A percentile compares a stretch with the other conserved stretches of the same genome.
Conservation (phyloP, 2,329 filamentous ascomycete species). For the Cercospora sp. region DNA sequence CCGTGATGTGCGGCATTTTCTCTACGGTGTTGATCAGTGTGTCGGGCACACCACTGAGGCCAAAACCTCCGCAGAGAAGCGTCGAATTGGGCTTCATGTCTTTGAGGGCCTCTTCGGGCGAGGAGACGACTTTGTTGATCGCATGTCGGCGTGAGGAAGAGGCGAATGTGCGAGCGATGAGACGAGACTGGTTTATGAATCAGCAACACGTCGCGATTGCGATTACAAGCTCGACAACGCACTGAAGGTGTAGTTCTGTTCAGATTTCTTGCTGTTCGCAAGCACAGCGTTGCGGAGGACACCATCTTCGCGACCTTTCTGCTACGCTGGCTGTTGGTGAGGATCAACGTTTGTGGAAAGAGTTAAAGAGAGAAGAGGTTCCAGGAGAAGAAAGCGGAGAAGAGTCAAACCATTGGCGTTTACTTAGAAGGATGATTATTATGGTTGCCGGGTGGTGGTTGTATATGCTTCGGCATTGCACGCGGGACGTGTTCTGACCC, state of each 20-base stretch:
- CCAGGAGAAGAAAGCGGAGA: neutral
- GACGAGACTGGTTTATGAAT: conserved; percentile 22
- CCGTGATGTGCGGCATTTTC: conserved; percentile 56
- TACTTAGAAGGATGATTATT: conserved; percentile 6
- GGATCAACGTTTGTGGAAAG: too few relatives aligned
- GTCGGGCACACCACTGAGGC: conserved; percentile 74
- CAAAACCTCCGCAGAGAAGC: conserved; percentile 76
- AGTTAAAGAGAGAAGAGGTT: neutral
- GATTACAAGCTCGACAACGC: neutral
- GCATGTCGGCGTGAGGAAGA: conserved; percentile 28
- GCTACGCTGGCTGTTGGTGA: neutral
- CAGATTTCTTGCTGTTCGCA: conserved; percentile 29
- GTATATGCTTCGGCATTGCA: conserved; percentile 19
- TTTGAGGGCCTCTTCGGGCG: conserved; percentile 67
- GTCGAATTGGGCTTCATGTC: conserved; percentile 71
- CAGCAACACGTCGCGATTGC: neutral
- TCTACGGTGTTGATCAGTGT: conserved; percentile 71
- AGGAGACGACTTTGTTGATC: conserved; percentile 38
- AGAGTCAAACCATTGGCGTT: neutral
- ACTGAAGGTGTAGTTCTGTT: conserved; percentile 26
- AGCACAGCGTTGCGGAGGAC: conserved; percentile 25
- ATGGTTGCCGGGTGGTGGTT: neutral
- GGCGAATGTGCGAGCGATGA: conserved; percentile 30
- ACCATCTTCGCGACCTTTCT: conserved; percentile 17
- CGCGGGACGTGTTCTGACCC: conserved; percentile 17